Conservation (phyloP, 495 filamentous ascomycete genomes). For the Tetracladium setigerum region DNA sequence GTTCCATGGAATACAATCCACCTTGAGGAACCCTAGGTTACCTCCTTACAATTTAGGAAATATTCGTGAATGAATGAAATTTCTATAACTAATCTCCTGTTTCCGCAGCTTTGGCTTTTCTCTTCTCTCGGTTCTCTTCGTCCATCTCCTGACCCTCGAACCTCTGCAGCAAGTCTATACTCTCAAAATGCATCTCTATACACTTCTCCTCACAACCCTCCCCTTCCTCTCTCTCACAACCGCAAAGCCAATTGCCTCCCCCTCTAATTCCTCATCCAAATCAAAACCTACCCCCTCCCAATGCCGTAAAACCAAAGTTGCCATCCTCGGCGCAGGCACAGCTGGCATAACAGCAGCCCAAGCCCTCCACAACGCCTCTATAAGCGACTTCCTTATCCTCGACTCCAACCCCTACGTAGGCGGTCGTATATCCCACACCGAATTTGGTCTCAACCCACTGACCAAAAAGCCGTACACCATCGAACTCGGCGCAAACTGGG, state of each 20-base stretch:
- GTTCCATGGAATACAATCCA: no score
- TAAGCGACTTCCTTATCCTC: conserved; percentile 60
- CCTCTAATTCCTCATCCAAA: not conserved
- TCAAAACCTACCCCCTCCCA: conserved; percentile 1
- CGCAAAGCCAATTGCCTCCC: not conserved
- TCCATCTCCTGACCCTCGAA: not conserved
- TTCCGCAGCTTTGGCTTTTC: not conserved
- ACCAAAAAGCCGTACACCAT: conserved; percentile 49
- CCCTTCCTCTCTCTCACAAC: not conserved
- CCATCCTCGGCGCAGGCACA: conserved; percentile 48
- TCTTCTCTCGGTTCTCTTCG: not conserved
- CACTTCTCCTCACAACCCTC: not conserved
- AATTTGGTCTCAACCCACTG: conserved; percentile 43
- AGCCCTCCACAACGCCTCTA: conserved; percentile 53
- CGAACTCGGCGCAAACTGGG: conserved; percentile 68
- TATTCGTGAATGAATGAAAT: not conserved
- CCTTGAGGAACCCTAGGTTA: no score
- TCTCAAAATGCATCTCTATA: not conserved
- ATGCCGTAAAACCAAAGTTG: conserved; percentile 35
- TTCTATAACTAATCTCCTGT: not conserved
- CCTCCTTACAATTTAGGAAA: no score
- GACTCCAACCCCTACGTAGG: conserved; percentile 60
- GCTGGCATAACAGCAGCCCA: conserved; percentile 69
- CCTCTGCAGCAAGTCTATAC: not conserved
- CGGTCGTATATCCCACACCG: conserved; percentile 47